These are phyloP conservation scores for Trichosporon inkin DNA, from an alignment of 1,284 basidiomycete genomes.

Conservation along the genomic window DNA sequence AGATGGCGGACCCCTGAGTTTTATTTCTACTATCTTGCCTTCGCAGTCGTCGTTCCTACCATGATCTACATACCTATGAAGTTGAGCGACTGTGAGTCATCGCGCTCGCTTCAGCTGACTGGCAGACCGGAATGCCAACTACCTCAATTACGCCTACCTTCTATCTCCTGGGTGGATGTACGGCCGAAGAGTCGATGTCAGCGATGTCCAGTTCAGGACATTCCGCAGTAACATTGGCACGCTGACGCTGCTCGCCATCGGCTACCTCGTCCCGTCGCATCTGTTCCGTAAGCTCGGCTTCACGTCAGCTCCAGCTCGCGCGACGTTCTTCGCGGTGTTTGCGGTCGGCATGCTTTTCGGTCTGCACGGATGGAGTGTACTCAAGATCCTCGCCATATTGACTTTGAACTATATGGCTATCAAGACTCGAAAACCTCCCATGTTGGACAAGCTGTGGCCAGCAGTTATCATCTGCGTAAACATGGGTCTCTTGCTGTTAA, in stretches of 20 bases:
- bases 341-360: slow-evolving; percentile 66
- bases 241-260: slow-evolving; percentile 56
- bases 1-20: slow-evolving; percentile 84
- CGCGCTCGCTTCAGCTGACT: not conserved
- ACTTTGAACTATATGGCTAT: slow-evolving; percentile 66
- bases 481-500: slow-evolving; percentile 66
- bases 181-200: slow-evolving; percentile 64
- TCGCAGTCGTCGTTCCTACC: slow-evolving; percentile 62
- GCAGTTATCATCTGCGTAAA: slow-evolving; percentile 63
- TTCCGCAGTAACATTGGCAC: slow-evolving; percentile 70
- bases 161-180: slow-evolving; percentile 59
- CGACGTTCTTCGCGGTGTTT: slow-evolving; percentile 54
- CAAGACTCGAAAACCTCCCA: slow-evolving; percentile 49
- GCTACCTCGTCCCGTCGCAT: slow-evolving; percentile 49
- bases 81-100: slow-evolving; percentile 67
- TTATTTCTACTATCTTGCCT: slow-evolving; percentile 66
- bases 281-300: slow-evolving; percentile 8
- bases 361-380: slow-evolving; percentile 77
- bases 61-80: slow-evolving; percentile 76
- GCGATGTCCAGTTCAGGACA: slow-evolving; percentile 75
- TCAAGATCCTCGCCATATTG: slow-evolving; percentile 76
- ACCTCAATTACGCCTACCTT: slow-evolving; percentile 58
- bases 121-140: slow-evolving; percentile 62
- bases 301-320: slow-evolving; percentile 9
- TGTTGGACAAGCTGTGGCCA: slow-evolving; percentile 32